Percentiles rank a stretch among this genome's conserved stretches.
Conservation (phyloP, 1,284 basidiomycete genomes). For the Phellopilus nigrolimitatus region DNA sequence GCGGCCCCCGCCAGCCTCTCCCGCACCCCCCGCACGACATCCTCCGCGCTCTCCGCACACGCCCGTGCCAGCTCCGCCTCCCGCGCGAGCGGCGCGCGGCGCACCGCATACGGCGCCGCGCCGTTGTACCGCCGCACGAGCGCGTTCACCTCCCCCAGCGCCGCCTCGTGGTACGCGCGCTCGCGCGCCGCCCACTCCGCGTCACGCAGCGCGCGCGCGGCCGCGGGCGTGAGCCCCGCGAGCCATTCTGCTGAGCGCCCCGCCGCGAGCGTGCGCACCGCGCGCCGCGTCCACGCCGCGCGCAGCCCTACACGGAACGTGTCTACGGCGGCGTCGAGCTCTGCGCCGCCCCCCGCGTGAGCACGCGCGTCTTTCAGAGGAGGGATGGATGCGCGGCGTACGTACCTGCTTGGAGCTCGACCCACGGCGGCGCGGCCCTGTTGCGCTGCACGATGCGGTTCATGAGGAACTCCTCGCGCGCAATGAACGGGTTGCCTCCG, state of each 20-base stretch:
- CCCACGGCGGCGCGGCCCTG: slow-evolving; percentile 87
- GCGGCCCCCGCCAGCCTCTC: slow-evolving; percentile 26
- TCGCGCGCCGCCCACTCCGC: slow-evolving; percentile 72
- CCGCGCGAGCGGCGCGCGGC: slow-evolving; percentile 54
- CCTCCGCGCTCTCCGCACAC: slow-evolving; percentile 49
- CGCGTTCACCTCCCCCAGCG: slow-evolving; percentile 67
- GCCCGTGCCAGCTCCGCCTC: slow-evolving; percentile 54
- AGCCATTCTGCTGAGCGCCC: slow-evolving; percentile 39
- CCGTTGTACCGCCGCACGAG: slow-evolving; percentile 77
- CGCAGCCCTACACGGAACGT: slow-evolving; percentile 63
- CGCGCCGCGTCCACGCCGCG: slow-evolving; percentile 63
- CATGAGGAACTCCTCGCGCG: slow-evolving; percentile 78
- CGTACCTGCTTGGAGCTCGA: slow-evolving; percentile 48
- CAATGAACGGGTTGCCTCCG: slow-evolving; percentile 81
- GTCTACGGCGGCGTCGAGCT: slow-evolving; percentile 51
- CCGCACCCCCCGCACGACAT: slow-evolving; percentile 44
- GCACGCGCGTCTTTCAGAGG: background rate
- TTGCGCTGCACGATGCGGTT: slow-evolving; percentile 85
- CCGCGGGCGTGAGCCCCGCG: slow-evolving; percentile 39
- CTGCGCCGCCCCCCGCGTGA: slow-evolving; percentile 26
- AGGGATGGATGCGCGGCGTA: background rate
- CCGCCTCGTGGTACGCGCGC: slow-evolving; percentile 62
- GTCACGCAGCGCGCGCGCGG: slow-evolving; percentile 55
- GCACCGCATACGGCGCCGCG: slow-evolving; percentile 69
- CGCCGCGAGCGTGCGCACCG: slow-evolving; percentile 55